Conservation (phyloP, 495 filamentous ascomycete genomes). For the Podospora didyma region DNA sequence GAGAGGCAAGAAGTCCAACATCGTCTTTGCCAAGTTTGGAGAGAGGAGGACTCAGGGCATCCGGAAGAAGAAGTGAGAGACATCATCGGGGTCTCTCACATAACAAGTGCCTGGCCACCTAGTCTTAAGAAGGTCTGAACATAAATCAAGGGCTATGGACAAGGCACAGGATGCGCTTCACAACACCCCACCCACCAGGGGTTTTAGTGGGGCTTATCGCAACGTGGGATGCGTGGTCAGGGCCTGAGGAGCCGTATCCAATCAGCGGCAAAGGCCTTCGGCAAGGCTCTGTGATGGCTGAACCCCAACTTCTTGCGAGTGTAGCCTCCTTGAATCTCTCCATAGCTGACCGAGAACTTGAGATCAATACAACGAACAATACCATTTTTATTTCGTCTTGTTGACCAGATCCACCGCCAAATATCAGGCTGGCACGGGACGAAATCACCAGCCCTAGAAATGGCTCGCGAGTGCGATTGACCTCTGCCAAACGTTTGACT, state of each 20-base stretch:
- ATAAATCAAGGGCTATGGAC: not conserved
- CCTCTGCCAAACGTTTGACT: not conserved
- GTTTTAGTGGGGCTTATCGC: too few species aligned
- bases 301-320: not conserved
- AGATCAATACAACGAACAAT: not conserved
- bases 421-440: not conserved
- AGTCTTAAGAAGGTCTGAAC: not conserved
- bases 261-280: not conserved
- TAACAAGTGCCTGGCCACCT: not conserved
- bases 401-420: not conserved
- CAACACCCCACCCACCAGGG: not conserved
- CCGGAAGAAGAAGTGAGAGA: constrained; percentile 37
- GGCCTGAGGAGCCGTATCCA: not conserved
- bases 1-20: constrained; percentile 43
- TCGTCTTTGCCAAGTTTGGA: constrained; percentile 50
- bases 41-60: constrained; percentile 32
- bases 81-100: not conserved
- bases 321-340: not conserved
- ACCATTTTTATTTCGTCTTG: not conserved
- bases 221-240: too few species aligned
- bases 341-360: not conserved
- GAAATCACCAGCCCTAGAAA: not conserved
- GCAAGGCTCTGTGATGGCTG: not conserved
- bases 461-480: constrained; percentile 12
- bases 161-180: not conserved